Conservation (phyloP, 2,329 filamentous ascomycete genomes). For the Paracorniculantispora psalliotae region DNA sequence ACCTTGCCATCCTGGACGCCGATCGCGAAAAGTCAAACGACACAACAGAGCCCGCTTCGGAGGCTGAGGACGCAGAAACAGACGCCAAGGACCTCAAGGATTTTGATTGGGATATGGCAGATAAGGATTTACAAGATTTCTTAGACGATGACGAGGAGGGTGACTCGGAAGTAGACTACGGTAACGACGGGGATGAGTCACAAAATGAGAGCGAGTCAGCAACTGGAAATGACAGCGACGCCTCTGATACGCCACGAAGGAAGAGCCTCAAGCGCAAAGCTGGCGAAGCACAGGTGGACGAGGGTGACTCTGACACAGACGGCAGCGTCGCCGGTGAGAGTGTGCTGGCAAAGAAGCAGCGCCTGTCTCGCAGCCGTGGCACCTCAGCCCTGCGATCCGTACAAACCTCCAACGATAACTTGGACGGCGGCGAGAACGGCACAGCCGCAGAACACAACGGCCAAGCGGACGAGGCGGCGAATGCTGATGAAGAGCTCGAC, state of each 20-base stretch:
- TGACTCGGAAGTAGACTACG: slow-evolving; percentile 18
- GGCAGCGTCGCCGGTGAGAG: slow-evolving; percentile 31
- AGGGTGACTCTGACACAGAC: slow-evolving; percentile 28
- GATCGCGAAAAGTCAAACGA: slow-evolving; percentile 45
- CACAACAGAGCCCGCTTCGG: slow-evolving; percentile 27
- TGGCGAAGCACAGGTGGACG: slow-evolving; percentile 23
- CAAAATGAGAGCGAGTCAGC: not conserved
- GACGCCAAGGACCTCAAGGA: slow-evolving; percentile 43
- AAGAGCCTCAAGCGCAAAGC: slow-evolving; percentile 31
- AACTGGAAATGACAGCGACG: slow-evolving; percentile 26
- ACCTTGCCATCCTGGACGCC: slow-evolving; percentile 68
- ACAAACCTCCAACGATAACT: slow-evolving; percentile 34
- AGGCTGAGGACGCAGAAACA: slow-evolving; percentile 25
- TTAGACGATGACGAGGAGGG: slow-evolving; percentile 46
- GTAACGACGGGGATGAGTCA: slow-evolving; percentile 18
- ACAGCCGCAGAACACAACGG: not conserved
- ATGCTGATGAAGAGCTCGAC: slow-evolving; percentile 31
- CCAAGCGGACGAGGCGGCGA: slow-evolving; percentile 20
- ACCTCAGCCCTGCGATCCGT: slow-evolving; percentile 44
- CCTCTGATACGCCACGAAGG: slow-evolving; percentile 22
- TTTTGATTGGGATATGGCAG: slow-evolving; percentile 59
- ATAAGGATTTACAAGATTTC: slow-evolving; percentile 74
- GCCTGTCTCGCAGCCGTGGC: slow-evolving; percentile 39
- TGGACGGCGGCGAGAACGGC: slow-evolving; percentile 17
- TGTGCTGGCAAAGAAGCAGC: slow-evolving; percentile 47